phyloP scores from a whole-genome alignment of 1,284 basidiomycete genomes.

The Cutaneotrichosporon daszewskae region DNA sequence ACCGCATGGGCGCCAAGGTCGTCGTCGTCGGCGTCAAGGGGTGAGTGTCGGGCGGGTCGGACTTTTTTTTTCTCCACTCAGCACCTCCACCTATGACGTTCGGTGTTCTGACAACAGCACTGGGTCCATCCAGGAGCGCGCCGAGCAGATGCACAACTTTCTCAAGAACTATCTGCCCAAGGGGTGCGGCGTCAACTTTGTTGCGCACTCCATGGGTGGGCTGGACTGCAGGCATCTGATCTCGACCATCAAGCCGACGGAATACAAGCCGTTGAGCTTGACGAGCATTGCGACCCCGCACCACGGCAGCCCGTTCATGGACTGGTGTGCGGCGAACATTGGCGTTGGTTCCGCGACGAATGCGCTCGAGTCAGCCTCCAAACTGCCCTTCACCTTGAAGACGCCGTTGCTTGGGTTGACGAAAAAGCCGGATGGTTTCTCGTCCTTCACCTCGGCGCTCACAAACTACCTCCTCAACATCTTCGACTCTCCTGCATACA shows the following conservation, averaged over 20 bases:
- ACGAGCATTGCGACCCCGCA: conserved; percentile 93
- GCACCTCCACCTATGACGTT: too few species aligned
- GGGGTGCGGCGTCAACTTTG: conserved; percentile 76
- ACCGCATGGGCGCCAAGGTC: conserved; percentile 83
- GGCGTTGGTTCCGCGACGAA: conserved; percentile 62
- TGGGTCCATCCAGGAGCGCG: conserved; percentile 81
- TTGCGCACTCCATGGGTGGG: conserved; percentile 93
- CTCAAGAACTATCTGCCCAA: conserved; percentile 59
- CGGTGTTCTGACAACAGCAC: conserved; percentile 61
- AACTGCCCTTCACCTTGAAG: conserved; percentile 51
- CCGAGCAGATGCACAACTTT: conserved; percentile 69
- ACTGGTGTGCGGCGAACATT: conserved; percentile 91
- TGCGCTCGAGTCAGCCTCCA: conserved; percentile 24
- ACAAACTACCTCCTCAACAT: conserved; percentile 83
- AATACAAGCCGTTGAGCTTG: conserved; percentile 80
- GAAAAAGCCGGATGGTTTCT: conserved; percentile 14
- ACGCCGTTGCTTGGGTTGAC: conserved; percentile 46
- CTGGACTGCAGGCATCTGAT: conserved; percentile 91
- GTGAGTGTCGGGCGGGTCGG: conserved; percentile 52
- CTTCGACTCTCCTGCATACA: conserved; percentile 94
- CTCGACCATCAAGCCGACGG: conserved; percentile 70
- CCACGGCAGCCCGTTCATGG: conserved; percentile 96
- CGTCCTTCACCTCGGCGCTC: conserved; percentile 49
- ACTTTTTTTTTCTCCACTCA: background rate
- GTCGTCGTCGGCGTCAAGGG: conserved; percentile 92